These are phyloP conservation scores for Neurospora sp. DNA, from an alignment of 495 filamentous ascomycete genomes.

Conservation along the genomic window DNA sequence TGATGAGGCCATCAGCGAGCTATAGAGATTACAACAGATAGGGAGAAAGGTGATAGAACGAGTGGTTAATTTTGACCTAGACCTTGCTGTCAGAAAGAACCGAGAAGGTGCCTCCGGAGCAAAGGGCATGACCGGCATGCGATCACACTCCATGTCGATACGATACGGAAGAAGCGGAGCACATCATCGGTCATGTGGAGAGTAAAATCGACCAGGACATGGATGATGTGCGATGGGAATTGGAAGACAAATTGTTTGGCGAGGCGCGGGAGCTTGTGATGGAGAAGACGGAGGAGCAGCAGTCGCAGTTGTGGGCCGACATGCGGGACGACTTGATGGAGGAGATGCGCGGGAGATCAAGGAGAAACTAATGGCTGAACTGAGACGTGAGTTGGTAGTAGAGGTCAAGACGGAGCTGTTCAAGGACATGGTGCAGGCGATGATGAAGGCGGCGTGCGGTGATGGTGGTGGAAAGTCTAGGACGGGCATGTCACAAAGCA, in stretches of 20 bases:
- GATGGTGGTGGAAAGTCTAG: too few species aligned
- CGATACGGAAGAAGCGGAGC: not conserved
- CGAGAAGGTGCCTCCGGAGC: too few species aligned
- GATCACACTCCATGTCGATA: slow-evolving; percentile 1
- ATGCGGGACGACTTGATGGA: not conserved
- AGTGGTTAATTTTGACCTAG: not conserved
- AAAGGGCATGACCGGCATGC: not conserved
- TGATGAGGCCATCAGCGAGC: too few species aligned
- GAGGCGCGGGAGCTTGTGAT: not conserved
- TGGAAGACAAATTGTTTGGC: slow-evolving; percentile 1
- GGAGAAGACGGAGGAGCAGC: slow-evolving; percentile 2
- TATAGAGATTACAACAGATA: not conserved
- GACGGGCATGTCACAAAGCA: too few species aligned
- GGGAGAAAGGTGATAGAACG: not conserved
- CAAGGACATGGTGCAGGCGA: slow-evolving; percentile 5
- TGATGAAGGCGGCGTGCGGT: slow-evolving; percentile 2
- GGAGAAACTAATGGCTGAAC: not conserved
- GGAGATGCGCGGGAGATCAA: not conserved
- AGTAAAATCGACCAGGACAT: slow-evolving; percentile 1
- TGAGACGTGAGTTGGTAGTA: not conserved
- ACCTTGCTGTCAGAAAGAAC: too few species aligned
- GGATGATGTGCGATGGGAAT: not conserved
- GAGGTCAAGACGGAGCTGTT: slow-evolving; percentile 2
- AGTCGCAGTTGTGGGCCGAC: not conserved
- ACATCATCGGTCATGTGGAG: not conserved